Evolutionary conservation across 257 asterid genomes (phyloP).

Genomic region (Prunella vulgaris): DNA sequence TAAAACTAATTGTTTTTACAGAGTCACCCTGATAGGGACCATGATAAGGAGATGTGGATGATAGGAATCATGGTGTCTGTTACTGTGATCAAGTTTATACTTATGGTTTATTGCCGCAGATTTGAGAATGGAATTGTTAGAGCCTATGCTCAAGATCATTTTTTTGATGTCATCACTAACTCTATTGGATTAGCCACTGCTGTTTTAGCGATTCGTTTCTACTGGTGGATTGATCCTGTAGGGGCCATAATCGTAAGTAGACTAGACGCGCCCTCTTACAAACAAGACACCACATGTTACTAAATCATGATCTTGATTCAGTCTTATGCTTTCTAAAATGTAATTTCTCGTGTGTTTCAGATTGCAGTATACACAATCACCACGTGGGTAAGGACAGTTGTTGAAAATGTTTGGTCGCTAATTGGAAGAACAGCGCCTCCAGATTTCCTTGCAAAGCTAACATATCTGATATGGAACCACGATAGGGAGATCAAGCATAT

Average conservation of each 20-base stretch:
- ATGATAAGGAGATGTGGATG: slow-evolving; percentile 77
- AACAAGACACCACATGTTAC: no score
- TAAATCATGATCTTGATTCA: no score
- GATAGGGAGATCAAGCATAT: slow-evolving; percentile 67
- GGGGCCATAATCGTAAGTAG: slow-evolving; percentile 78
- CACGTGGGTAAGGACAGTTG: slow-evolving; percentile 85
- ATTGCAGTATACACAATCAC: slow-evolving; percentile 78
- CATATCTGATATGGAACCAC: slow-evolving; percentile 89
- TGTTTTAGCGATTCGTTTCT: slow-evolving; percentile 60
- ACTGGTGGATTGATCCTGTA: slow-evolving; percentile 93
- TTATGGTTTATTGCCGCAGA: slow-evolving; percentile 74
- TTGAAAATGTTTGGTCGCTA: slow-evolving; percentile 76
- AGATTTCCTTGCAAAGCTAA: slow-evolving; percentile 69
- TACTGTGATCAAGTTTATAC: slow-evolving; percentile 67
- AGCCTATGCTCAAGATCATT: slow-evolving; percentile 93
- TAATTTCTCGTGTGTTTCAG: slow-evolving; percentile 29
- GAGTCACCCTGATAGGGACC: slow-evolving; percentile 56
- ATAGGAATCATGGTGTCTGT: slow-evolving; percentile 88
- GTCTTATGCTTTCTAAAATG: neutral
- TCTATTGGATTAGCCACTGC: slow-evolving; percentile 73
- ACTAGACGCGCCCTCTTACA: neutral
- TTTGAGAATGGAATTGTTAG: slow-evolving; percentile 72
- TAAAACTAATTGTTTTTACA: slow-evolving; percentile 17
- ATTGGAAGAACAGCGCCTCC: slow-evolving; percentile 96
- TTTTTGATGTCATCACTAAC: slow-evolving; percentile 86